phyloP scores from a whole-genome alignment of 2,329 filamentous ascomycete genomes.

The Cladosporium colombiae region DNA sequence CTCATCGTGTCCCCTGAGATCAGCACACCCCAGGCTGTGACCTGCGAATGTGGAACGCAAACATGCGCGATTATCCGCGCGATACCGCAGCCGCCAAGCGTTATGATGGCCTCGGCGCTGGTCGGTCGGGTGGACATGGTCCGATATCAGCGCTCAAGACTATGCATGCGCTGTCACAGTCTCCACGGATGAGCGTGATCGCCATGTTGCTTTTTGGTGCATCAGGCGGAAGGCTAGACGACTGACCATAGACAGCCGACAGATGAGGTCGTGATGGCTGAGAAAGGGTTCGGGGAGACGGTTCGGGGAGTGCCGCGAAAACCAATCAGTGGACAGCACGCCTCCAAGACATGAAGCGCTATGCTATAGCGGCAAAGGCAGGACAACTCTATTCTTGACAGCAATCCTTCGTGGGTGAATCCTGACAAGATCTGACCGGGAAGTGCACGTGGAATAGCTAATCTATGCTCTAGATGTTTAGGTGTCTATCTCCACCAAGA shows the following conservation, averaged over 20 bases:
- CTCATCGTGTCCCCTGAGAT: background rate
- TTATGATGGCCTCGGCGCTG: slow-evolving; percentile 5
- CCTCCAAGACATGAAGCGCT: slow-evolving; percentile 8
- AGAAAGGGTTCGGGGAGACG: background rate
- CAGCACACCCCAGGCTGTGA: slow-evolving; percentile 4
- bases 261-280: slow-evolving; percentile 7
- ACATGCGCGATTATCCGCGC: slow-evolving; percentile 8
- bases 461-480: background rate
- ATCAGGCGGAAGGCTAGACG: background rate
- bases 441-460: background rate
- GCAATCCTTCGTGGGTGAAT: slow-evolving; percentile 8
- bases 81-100: background rate
- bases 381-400: slow-evolving; percentile 4
- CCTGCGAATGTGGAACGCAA: background rate
- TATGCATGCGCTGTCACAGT: slow-evolving; percentile 13
- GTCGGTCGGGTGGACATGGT: slow-evolving; percentile 1
- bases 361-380: slow-evolving; percentile 11
- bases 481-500: background rate
- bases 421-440: background rate
- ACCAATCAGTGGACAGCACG: background rate
- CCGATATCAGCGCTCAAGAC: background rate
- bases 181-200: background rate
- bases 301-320: slow-evolving; percentile 13
- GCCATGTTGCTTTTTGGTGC: background rate
- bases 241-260: background rate